phyloP scores from a whole-genome alignment of 1,284 basidiomycete species.

The Fomitiporia mediterranea region DNA sequence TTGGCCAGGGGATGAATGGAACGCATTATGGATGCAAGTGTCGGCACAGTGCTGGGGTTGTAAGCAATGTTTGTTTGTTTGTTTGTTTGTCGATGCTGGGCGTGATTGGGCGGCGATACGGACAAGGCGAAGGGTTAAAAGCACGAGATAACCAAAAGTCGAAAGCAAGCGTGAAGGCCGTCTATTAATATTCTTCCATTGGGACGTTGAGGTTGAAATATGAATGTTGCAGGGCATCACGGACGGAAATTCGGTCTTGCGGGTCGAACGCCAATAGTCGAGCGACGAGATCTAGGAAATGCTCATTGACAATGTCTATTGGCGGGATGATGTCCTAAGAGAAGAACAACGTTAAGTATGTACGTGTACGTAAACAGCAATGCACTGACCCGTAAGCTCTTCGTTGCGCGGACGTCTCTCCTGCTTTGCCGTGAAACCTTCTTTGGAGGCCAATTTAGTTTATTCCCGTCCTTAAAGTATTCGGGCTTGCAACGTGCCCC shows the following conservation, averaged over 20 bases:
- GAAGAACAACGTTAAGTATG: slow-evolving; percentile 9
- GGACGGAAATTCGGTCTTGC: slow-evolving; percentile 77
- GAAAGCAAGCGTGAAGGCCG: not conserved
- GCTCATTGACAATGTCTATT: slow-evolving; percentile 63
- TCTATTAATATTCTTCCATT: slow-evolving; percentile 19
- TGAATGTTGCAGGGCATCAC: slow-evolving; percentile 82
- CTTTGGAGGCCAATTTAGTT: slow-evolving; percentile 89
- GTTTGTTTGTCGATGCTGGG: not conserved
- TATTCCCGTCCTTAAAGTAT: slow-evolving; percentile 82
- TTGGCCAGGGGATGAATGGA: slow-evolving; percentile 1
- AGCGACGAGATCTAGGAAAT: slow-evolving; percentile 85
- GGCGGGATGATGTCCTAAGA: slow-evolving; percentile 79
- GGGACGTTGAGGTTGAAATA: slow-evolving; percentile 72
- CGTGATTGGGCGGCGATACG: not conserved
- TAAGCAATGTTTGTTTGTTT: slow-evolving; percentile 7
- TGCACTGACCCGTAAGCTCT: slow-evolving; percentile 53
- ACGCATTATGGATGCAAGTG: not conserved
- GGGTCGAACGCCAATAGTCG: slow-evolving; percentile 92
- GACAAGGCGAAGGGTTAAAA: slow-evolving; percentile 3
- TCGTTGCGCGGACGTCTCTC: slow-evolving; percentile 90
- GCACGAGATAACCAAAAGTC: not conserved
- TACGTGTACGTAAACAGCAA: slow-evolving; percentile 18
- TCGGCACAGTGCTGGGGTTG: not conserved
- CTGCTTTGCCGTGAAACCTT: slow-evolving; percentile 85
- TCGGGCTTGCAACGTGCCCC: slow-evolving; percentile 81